Conservation (phyloP, 2,329 filamentous ascomycete genomes). For the Curvularia sp. region DNA sequence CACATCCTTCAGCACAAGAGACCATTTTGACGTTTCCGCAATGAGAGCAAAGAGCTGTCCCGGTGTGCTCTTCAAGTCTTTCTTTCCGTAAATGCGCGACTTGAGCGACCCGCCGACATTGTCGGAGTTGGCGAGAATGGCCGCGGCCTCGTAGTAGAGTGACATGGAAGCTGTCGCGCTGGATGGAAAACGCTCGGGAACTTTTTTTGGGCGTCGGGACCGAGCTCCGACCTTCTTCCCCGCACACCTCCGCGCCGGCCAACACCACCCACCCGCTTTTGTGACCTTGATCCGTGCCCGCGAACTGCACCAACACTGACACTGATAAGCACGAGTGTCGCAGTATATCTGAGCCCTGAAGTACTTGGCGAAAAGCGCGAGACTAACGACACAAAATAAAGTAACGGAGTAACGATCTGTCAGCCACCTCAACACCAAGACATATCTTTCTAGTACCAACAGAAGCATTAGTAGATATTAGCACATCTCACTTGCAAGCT, state of each 20-base stretch:
- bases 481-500: too few species aligned
- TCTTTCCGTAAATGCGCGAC: constrained; percentile 79
- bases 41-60: constrained; percentile 88
- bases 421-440: neutral
- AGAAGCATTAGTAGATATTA: too few species aligned
- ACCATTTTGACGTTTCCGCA: constrained; percentile 90
- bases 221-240: constrained; percentile 17
- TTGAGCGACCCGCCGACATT: constrained; percentile 84
- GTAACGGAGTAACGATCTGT: neutral
- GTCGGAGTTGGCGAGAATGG: constrained; percentile 70
- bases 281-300: neutral
- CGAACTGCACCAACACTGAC: neutral
- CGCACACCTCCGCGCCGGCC: constrained; percentile 10
- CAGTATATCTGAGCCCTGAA: too few species aligned
- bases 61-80: constrained; percentile 76
- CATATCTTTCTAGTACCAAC: too few species aligned
- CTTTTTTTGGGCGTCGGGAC: constrained; percentile 13
- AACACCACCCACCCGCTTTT: neutral
- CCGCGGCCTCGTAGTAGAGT: constrained; percentile 90
- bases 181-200: constrained; percentile 8
- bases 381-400: too few species aligned
- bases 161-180: constrained; percentile 68
- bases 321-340: too few species aligned
- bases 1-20: constrained; percentile 83
- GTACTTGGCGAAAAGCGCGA: too few species aligned